Evolutionary conservation across 2,329 filamentous ascomycete genomes (phyloP).

Genomic region (Fusarium floridanum): DNA sequence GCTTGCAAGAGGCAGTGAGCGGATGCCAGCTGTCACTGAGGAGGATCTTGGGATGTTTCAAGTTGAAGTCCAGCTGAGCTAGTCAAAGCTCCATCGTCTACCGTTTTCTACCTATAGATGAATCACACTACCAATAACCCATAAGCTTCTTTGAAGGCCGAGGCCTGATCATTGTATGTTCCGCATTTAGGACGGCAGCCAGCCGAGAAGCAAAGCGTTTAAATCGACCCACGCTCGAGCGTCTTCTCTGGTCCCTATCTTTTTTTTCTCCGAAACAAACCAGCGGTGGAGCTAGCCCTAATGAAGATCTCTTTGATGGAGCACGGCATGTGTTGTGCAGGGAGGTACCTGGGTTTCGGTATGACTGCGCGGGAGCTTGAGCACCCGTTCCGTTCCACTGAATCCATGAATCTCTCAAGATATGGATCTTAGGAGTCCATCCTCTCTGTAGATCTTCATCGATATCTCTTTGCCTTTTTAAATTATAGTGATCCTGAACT

Average conservation of each 20-base stretch:
- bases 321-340: conserved; percentile 3
- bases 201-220: conserved; percentile 10
- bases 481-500: neutral
- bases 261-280: conserved; percentile 32
- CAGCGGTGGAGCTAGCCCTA: conserved; percentile 11
- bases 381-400: neutral
- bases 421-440: neutral
- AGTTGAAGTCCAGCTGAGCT: conserved; percentile 1
- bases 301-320: conserved; percentile 4
- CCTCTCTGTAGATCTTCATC: neutral
- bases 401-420: neutral
- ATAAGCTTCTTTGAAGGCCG: conserved; percentile 3
- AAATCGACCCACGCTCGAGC: neutral
- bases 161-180: conserved; percentile 19
- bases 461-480: neutral
- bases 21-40: neutral
- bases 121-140: neutral
- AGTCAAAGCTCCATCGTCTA: neutral
- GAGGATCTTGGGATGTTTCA: conserved; percentile 24
- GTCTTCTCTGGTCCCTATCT: neutral
- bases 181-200: conserved; percentile 25
- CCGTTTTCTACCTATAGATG: neutral
- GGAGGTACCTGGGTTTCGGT: neutral
- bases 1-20: conserved; percentile 17
- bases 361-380: neutral